Evolutionary conservation across 495 filamentous ascomycete species (phyloP).

Genomic region (Tuber magnatum): DNA sequence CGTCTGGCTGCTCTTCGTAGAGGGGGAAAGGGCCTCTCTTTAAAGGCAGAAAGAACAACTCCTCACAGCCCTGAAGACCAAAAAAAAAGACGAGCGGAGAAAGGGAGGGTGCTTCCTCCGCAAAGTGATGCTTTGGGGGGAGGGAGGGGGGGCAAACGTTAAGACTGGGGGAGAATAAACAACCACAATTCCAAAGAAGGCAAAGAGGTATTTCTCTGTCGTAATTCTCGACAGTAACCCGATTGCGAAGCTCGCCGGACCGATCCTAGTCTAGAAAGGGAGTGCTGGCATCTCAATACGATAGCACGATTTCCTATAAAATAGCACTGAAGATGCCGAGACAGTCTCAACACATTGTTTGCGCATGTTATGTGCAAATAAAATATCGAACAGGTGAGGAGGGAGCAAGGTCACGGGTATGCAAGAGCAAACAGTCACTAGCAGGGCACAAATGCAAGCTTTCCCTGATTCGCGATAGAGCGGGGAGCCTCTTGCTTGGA

Average conservation of each 20-base stretch:
- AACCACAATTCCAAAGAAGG: conserved; percentile 6
- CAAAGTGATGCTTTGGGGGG: background rate
- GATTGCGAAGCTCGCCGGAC: conserved; percentile 21
- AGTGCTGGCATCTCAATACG: background rate
- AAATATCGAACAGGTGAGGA: background rate
- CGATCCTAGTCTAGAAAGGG: background rate
- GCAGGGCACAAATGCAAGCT: background rate
- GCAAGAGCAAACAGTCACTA: background rate
- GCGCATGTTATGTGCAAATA: background rate
- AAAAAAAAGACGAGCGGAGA: background rate
- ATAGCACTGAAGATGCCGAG: background rate
- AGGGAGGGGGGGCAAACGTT: background rate
- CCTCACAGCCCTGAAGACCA: background rate
- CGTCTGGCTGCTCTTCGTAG: background rate
- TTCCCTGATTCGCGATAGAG: background rate
- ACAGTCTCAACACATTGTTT: background rate
- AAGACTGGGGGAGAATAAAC: background rate
- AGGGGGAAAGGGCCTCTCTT: conserved; percentile 2
- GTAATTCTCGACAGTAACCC: conserved; percentile 30
- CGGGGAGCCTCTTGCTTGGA: background rate
- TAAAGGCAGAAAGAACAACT: background rate
- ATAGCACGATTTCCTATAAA: background rate
- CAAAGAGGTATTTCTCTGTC: conserved; percentile 27
- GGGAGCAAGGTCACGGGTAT: background rate
- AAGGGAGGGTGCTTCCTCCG: background rate